phyloP scores from a whole-genome alignment of 2,329 filamentous ascomycete species.

The Graphilbum sp. region DNA sequence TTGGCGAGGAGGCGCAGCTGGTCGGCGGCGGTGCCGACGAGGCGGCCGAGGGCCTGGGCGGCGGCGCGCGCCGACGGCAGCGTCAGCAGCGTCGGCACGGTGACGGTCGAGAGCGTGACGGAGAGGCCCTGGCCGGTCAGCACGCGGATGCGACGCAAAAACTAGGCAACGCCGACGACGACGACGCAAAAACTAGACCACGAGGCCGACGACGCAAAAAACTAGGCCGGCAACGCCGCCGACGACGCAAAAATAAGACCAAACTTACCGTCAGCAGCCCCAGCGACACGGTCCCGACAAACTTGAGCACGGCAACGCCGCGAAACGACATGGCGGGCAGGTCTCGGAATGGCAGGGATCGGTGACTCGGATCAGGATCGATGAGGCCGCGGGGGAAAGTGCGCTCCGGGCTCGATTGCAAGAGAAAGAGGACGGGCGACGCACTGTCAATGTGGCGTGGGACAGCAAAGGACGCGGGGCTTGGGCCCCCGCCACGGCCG shows the following conservation, averaged over 20 bases:
- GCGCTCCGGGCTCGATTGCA: neutral
- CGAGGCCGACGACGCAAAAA: no score
- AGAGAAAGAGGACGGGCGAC: no score
- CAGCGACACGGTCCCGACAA: conserved; percentile 79
- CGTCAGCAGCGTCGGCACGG: conserved; percentile 63
- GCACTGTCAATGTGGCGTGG: no score
- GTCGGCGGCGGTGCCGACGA: conserved; percentile 44
- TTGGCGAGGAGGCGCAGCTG: conserved; percentile 53
- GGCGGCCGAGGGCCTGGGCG: conserved; percentile 51
- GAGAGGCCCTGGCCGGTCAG: conserved; percentile 55
- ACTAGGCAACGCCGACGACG: no score
- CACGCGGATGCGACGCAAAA: no score
- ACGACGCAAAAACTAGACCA: no score
- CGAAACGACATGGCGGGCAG: conserved; percentile 40
- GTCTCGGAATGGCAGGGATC: no score
- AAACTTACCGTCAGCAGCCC: conserved; percentile 72
- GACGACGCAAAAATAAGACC: no score
- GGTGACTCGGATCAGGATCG: no score
- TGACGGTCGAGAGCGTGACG: conserved; percentile 63
- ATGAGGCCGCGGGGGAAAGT: neutral
- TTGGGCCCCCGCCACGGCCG: no score
- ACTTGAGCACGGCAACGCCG: conserved; percentile 68
- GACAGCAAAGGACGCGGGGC: no score
- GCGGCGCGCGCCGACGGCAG: conserved; percentile 63
- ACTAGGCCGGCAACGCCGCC: no score